A percentile compares a stretch with the other conserved stretches of the same genome.
Conservation (phyloP, 1,284 basidiomycete genomes). For the Sporisorium sorghi region DNA sequence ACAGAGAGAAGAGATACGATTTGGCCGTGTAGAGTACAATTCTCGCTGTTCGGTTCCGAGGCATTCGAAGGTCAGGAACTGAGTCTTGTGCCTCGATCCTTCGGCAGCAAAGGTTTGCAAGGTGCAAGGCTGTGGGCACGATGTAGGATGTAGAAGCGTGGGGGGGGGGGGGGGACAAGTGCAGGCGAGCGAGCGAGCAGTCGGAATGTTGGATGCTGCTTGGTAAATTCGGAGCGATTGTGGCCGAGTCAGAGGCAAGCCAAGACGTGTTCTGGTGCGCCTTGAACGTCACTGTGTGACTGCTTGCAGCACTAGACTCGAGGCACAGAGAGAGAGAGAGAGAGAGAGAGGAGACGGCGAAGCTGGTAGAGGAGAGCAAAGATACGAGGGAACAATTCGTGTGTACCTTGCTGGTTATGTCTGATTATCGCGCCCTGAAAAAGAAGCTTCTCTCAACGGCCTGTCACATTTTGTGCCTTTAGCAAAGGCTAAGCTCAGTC, state of each 20-base stretch:
- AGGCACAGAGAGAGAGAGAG: background rate
- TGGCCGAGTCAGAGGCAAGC: conserved; percentile 11
- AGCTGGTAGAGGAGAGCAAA: background rate
- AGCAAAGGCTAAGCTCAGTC: background rate
- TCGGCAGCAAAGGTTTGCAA: too few species aligned
- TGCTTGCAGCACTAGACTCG: conserved; percentile 1
- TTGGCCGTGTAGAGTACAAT: background rate
- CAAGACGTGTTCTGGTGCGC: background rate
- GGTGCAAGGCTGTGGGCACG: background rate
- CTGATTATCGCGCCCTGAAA: conserved; percentile 24
- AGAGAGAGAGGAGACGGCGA: background rate
- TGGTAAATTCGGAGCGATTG: background rate
- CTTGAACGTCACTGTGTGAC: background rate
- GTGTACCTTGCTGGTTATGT: conserved; percentile 37
- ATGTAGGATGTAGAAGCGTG: conserved; percentile 1
- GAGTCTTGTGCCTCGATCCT: background rate
- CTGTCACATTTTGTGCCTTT: too few species aligned
- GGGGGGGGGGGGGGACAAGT: too few species aligned
- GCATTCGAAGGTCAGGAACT: background rate
- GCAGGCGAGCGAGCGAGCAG: background rate
- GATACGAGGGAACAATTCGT: conserved; percentile 11
- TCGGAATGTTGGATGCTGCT: conserved; percentile 1
- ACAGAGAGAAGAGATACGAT: too few species aligned
- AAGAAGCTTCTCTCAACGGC: background rate
- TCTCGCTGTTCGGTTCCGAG: conserved; percentile 8